Conservation (phyloP, 2,329 filamentous ascomycete genomes). For the Lithohypha guttulata region DNA sequence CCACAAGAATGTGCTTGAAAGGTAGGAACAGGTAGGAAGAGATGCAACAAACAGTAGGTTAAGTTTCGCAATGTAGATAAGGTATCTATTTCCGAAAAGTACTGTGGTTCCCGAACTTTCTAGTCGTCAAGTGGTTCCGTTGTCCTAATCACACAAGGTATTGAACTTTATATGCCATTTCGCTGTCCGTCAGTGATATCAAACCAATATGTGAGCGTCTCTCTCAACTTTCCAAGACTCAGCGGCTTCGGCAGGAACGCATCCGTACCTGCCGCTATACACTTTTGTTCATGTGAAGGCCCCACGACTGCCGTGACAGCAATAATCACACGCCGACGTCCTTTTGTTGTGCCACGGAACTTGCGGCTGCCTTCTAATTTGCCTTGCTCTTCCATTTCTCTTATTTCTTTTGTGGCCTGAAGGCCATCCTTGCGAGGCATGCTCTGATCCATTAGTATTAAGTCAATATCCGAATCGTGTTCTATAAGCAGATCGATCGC, state of each 20-base stretch:
- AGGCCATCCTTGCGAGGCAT: slow-evolving; percentile 27
- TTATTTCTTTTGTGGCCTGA: slow-evolving; percentile 24
- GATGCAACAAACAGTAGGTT: too few species aligned
- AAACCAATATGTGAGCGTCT: background rate
- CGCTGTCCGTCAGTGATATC: background rate
- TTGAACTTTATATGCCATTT: too few species aligned
- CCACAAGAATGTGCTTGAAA: too few species aligned
- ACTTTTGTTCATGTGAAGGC: slow-evolving; percentile 21
- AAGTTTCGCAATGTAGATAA: too few species aligned
- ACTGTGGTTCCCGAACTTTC: too few species aligned
- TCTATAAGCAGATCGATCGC: slow-evolving; percentile 22
- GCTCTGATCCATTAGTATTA: slow-evolving; percentile 27
- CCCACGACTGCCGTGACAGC: slow-evolving; percentile 26
- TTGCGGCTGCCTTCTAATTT: slow-evolving; percentile 8
- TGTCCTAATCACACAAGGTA: too few species aligned
- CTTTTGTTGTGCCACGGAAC: background rate
- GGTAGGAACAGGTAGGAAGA: too few species aligned
- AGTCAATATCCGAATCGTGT: slow-evolving; percentile 20
- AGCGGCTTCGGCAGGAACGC: slow-evolving; percentile 26
- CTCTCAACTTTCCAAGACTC: slow-evolving; percentile 10
- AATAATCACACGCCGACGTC: slow-evolving; percentile 22
- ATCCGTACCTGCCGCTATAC: slow-evolving; percentile 24
- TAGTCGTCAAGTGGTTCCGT: too few species aligned
- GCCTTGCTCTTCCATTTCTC: slow-evolving; percentile 21
- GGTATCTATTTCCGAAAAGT: too few species aligned